Percentiles rank a stretch among this genome's conserved stretches.
phyloP scores from a whole-genome alignment of 1,139 yeast species.

The Saccharomycopsis hybrid region DNA sequence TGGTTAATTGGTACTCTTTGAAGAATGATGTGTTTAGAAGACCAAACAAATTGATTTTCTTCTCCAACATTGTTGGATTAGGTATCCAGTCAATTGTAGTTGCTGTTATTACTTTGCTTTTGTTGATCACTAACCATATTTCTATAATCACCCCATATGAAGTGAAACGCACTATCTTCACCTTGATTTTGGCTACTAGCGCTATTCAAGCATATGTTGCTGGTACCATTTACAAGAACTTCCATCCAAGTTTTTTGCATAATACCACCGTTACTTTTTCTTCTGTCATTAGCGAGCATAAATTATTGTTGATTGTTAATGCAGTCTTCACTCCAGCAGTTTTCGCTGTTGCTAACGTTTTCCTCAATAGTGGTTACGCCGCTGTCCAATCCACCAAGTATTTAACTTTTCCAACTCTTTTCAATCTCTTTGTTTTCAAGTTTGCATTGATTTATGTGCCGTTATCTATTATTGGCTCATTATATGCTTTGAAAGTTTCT shows the following conservation, averaged over 20 bases:
- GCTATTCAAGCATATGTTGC: conserved; percentile 23
- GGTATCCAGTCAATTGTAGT: conserved; percentile 8
- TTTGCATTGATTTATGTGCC: conserved; percentile 13
- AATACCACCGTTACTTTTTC: conserved; percentile 24
- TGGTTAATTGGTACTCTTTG: conserved; percentile 10
- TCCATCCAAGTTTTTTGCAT: conserved; percentile 22
- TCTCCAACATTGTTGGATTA: conserved; percentile 15
- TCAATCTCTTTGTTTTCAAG: conserved; percentile 2
- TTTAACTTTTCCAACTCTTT: neutral
- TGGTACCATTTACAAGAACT: conserved; percentile 9
- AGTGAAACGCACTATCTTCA: conserved; percentile 5
- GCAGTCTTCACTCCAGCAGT: conserved; percentile 10
- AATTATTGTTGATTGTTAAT: conserved; percentile 6
- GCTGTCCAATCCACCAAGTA: conserved; percentile 13
- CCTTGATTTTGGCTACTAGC: conserved; percentile 17
- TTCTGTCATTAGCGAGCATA: conserved; percentile 14
- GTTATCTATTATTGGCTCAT: conserved; percentile 11
- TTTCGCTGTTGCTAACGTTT: conserved; percentile 1
- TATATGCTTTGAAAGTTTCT: conserved; percentile 6
- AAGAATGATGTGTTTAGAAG: conserved; percentile 14
- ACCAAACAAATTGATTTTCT: conserved; percentile 7
- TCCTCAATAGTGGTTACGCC: conserved; percentile 11
- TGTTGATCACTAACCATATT: conserved; percentile 7
- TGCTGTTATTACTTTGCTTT: neutral
- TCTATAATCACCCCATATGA: conserved; percentile 9